Evolutionary conservation across 805 yeast species (phyloP).

Genomic region (Cyberlindnera maritima): DNA sequence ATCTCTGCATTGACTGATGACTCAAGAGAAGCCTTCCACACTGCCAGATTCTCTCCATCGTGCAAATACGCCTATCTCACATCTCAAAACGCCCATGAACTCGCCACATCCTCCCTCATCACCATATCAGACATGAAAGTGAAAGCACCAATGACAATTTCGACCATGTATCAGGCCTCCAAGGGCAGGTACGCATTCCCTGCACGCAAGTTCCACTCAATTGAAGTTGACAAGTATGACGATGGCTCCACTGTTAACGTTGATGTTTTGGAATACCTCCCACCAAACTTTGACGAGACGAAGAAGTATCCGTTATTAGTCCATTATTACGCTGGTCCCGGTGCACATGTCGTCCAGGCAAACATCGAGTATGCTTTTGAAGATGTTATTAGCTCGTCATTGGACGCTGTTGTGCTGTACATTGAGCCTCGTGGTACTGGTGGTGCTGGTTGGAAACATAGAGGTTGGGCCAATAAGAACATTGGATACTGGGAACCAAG

Average conservation of each 20-base stretch:
- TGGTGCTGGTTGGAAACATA: constrained; percentile 72
- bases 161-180: constrained; percentile 7
- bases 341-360: constrained; percentile 76
- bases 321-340: constrained; percentile 96
- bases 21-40: constrained; percentile 56
- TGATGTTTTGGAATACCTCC: constrained; percentile 74
- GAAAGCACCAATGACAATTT: constrained; percentile 8
- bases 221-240: constrained; percentile 44
- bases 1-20: constrained; percentile 46
- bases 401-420: constrained; percentile 82
- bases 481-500: constrained; percentile 81
- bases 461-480: constrained; percentile 74
- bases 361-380: constrained; percentile 63
- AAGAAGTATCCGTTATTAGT: constrained; percentile 74
- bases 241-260: constrained; percentile 43
- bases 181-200: constrained; percentile 52
- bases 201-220: constrained; percentile 41
- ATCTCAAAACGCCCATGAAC: constrained; percentile 68
- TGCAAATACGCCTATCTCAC: constrained; percentile 62
- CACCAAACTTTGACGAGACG: constrained; percentile 62
- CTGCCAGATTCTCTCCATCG: constrained; percentile 71
- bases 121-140: constrained; percentile 35
- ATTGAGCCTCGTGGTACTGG: constrained; percentile 99
- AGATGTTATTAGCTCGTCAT: constrained; percentile 68
- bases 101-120: constrained; percentile 69